These are phyloP conservation scores for Ciborinia camelliae DNA, from an alignment of 2,329 filamentous ascomycete genomes.

Conservation along the genomic window DNA sequence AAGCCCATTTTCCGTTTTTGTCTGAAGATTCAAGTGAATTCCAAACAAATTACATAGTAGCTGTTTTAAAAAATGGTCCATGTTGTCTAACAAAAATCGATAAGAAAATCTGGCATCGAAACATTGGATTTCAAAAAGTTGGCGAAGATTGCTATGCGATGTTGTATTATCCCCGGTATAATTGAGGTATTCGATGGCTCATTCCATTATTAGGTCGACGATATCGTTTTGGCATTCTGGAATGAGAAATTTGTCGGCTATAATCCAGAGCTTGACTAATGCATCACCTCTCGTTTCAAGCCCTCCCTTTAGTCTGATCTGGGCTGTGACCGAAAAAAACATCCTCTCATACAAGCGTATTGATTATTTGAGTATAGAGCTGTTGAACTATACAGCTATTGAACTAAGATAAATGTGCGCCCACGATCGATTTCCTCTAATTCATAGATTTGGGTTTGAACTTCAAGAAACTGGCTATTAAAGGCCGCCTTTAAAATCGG, in stretches of 20 bases:
- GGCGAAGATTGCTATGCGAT: too few species aligned
- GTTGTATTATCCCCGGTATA: neutral
- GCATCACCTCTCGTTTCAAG: neutral
- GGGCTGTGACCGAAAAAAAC: neutral
- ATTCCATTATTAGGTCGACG: neutral
- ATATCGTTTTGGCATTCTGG: slow-evolving; percentile 17
- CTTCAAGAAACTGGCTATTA: slow-evolving; percentile 3
- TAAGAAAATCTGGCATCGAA: too few species aligned
- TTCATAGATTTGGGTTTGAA: slow-evolving; percentile 9
- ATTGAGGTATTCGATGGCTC: neutral
- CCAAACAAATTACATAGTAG: too few species aligned
- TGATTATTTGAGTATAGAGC: slow-evolving; percentile 14
- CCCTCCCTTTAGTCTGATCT: neutral
- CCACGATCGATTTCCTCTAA: neutral
- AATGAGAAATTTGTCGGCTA: slow-evolving; percentile 18
- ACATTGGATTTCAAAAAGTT: too few species aligned
- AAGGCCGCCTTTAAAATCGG: slow-evolving; percentile 17
- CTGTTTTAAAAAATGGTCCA: too few species aligned
- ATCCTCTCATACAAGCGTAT: neutral
- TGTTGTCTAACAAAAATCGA: too few species aligned
- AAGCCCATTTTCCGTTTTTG: neutral
- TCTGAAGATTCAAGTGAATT: too few species aligned
- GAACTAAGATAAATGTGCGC: neutral
- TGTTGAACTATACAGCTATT: too few species aligned
- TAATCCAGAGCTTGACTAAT: slow-evolving; percentile 19